Base-by-base conservation (phyloP, 2,329 filamentous ascomycete species). In the Pyricularia sp. region DNA sequence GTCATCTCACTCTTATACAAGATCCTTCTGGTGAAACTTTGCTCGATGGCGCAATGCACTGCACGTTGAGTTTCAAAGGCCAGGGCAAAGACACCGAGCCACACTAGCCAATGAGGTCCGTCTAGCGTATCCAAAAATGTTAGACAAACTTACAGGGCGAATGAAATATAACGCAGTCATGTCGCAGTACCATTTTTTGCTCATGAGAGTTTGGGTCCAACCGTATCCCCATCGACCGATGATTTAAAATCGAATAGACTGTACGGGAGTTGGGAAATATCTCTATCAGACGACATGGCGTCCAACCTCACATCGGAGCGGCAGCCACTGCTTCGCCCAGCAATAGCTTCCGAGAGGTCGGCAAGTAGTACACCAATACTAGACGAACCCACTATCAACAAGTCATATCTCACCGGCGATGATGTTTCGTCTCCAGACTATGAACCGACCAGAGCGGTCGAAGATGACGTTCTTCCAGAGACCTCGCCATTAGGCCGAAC, bases 381-480 rank as follows among this genome's bases (percentile, higher is more conserved):
- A 6, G 3, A 50, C 20, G 42, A 50, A n/a, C 42, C 42, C 6
- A n/a, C 6, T 2, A 20, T 50, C 42, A 50, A 50, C 42, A 50
- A 50, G 42, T 50, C 42, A 3, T n/a, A 50, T 50, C 17, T n/a
- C 14, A n/a, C 42, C 17, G 20, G 42, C 17, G 42, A 50, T 7
- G 42, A 50, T 50, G 7, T 50, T 6, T 17, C 14, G 17, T 50
- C 42, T 20, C 42, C 17, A 17, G 42, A 50, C 17, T n/a, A 50
- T 50, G 42, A 65, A 9, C 68, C 68, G 1, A 67, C 71, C 6
- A 72, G 77, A 10, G 70, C 75, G 0, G 58, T 89, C 69, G 86
- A 89, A 73, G 84, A 88, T 72, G 83, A 86, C 70, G 84, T 88
- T 5, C 75, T 89, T 0, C 87, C 84, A 2, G 87, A 89, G 72